phyloP scores from a whole-genome alignment of 768 basidiomycete species.

The Lentinula raphanica region DNA sequence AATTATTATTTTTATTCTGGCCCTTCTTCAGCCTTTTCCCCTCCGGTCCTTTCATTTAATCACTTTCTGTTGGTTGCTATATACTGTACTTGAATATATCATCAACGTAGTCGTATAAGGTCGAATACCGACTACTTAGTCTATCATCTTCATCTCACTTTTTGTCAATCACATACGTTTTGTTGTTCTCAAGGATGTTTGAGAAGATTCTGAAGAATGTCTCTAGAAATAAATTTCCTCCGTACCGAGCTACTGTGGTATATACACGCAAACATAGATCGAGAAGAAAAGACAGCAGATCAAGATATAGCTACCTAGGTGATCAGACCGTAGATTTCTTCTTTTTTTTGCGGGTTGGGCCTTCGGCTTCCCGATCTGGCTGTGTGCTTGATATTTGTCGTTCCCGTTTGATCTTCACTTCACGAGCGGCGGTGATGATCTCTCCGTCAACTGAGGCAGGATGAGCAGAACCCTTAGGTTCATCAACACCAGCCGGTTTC shows the following conservation, averaged over 20 bases:
- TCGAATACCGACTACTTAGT: neutral
- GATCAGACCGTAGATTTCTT: neutral
- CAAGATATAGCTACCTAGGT: neutral
- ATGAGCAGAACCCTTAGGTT: constrained; percentile 20
- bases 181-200: neutral
- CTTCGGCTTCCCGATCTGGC: neutral
- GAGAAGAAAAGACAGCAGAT: too few species aligned
- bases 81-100: neutral
- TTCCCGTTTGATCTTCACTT: constrained; percentile 2
- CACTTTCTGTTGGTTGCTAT: constrained; percentile 5
- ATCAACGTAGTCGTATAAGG: neutral
- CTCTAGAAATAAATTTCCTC: too few species aligned
- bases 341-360: constrained; percentile 3
- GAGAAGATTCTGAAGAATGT: too few species aligned
- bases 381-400: neutral
- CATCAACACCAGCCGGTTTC: constrained; percentile 56
- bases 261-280: too few species aligned
- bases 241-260: too few species aligned
- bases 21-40: neutral
- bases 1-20: neutral
- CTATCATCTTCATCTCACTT: neutral
- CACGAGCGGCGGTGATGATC: constrained; percentile 3
- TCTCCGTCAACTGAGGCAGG: neutral
- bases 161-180: constrained; percentile 2
- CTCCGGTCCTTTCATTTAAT: too few species aligned